Evolutionary conservation across 352 stramenopile genomes (phyloP).

Genomic region (Phytophthora palmivora): DNA sequence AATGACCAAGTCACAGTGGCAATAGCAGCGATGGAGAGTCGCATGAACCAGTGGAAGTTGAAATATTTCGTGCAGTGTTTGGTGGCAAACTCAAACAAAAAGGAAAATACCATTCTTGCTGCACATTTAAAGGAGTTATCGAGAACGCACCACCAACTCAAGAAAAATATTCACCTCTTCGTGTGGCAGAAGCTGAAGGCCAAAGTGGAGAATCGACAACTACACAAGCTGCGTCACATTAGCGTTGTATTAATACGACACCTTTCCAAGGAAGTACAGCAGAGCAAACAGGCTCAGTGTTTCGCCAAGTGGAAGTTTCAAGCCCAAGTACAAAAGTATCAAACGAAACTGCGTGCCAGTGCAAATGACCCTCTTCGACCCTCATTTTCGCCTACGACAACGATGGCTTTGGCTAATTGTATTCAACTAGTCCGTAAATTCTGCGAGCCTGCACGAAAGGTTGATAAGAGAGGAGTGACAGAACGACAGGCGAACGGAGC

Average conservation of each 20-base stretch:
- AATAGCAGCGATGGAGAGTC: conserved; percentile 1
- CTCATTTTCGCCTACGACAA: conserved; percentile 35
- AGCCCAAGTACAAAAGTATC: conserved; percentile 10
- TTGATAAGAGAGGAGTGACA: conserved; percentile 1
- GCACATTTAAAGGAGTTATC: conserved; percentile 14
- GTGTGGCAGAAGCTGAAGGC: conserved; percentile 30
- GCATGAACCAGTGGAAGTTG: conserved; percentile 40
- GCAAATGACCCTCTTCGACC: conserved; percentile 14
- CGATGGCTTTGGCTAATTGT: conserved; percentile 50
- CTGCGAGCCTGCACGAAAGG: conserved; percentile 37
- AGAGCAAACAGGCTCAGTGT: conserved; percentile 16
- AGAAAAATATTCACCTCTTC: conserved; percentile 10
- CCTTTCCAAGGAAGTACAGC: conserved; percentile 19
- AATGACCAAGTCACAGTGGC: conserved; percentile 1
- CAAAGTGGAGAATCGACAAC: conserved; percentile 23
- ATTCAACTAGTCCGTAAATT: conserved; percentile 55
- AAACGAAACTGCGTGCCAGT: conserved; percentile 15
- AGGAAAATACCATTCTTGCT: conserved; percentile 3
- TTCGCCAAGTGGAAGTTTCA: conserved; percentile 31
- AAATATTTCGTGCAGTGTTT: conserved; percentile 36
- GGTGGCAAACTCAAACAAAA: conserved; percentile 18
- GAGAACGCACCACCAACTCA: conserved; percentile 18
- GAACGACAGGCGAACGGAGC: background rate
- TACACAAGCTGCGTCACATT: conserved; percentile 19
- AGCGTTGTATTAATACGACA: conserved; percentile 13